Evolutionary conservation across 2,329 filamentous ascomycete genomes (phyloP).

Genomic region (Fusarium odoratissimum): DNA sequence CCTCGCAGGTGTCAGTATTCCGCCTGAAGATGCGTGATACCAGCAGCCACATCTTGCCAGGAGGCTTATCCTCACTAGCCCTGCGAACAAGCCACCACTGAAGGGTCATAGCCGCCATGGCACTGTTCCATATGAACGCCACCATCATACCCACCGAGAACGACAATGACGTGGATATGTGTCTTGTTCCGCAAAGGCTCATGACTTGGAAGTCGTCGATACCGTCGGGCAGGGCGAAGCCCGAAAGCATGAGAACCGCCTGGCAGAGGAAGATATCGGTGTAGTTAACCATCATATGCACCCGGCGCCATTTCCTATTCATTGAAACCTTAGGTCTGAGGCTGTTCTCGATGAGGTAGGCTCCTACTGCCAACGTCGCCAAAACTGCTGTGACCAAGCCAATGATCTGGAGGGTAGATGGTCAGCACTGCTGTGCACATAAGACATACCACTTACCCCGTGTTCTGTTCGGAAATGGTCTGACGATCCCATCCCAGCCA

Average conservation of each 20-base stretch:
- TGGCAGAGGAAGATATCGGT: neutral
- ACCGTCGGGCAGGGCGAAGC: neutral
- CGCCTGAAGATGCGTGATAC: neutral
- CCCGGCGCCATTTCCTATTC: neutral
- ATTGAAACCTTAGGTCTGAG: neutral
- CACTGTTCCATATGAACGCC: neutral
- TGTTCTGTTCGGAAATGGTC: neutral
- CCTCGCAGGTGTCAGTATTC: neutral
- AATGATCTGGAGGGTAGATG: fast-evolving
- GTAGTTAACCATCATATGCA: neutral
- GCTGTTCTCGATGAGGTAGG: neutral
- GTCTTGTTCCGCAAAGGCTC: neutral
- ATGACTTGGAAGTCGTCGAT: neutral
- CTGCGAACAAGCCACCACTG: neutral
- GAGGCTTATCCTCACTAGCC: neutral
- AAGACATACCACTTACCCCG: neutral
- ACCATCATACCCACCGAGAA: neutral
- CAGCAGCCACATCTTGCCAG: neutral
- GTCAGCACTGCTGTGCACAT: neutral
- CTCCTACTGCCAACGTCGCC: neutral
- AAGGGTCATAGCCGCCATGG: neutral
- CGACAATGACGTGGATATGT: fast-evolving
- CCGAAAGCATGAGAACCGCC: neutral
- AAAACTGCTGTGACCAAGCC: neutral
- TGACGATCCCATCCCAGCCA: neutral